phyloP scores from a whole-genome alignment of 2,329 filamentous ascomycete species.

The Dothistroma septosporum region DNA sequence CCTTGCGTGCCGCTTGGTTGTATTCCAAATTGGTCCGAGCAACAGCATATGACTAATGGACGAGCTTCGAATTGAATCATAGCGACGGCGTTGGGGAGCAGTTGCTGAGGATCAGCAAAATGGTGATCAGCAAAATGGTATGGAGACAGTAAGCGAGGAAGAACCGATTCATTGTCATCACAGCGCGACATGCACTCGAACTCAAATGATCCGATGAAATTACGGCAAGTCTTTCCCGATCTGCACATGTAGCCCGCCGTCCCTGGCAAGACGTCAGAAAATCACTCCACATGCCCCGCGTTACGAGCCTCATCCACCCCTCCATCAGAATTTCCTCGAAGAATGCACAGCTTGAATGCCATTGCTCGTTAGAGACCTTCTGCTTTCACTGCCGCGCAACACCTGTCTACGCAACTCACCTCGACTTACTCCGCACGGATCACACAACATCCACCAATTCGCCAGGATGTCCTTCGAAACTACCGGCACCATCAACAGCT shows the following conservation, averaged over 20 bases:
- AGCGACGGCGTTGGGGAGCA: slow-evolving; percentile 20
- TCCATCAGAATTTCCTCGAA: slow-evolving; percentile 12
- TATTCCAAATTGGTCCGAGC: background rate
- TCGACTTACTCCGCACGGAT: background rate
- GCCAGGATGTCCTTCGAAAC: slow-evolving; percentile 75
- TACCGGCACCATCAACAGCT: slow-evolving; percentile 82
- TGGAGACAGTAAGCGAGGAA: background rate
- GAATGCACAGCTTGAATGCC: slow-evolving; percentile 10
- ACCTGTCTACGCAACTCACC: background rate
- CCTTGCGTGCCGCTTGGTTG: background rate
- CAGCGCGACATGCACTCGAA: background rate
- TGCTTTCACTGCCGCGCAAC: background rate
- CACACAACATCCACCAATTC: background rate
- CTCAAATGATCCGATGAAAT: background rate
- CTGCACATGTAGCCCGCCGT: background rate
- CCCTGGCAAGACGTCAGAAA: background rate
- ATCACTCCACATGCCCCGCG: slow-evolving; percentile 7
- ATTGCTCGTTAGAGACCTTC: slow-evolving; percentile 4
- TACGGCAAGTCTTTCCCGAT: slow-evolving; percentile 8
- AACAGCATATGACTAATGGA: background rate
- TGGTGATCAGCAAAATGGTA: slow-evolving; percentile 1
- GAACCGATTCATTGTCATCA: background rate
- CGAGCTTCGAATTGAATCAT: slow-evolving; percentile 1
- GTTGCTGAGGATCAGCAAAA: slow-evolving; percentile 4
- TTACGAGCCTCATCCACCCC: background rate